A percentile compares a stretch with the other conserved stretches of the same genome.
Conservation (phyloP, 495 filamentous ascomycete species). For the Friedmanniomyces simplex region DNA sequence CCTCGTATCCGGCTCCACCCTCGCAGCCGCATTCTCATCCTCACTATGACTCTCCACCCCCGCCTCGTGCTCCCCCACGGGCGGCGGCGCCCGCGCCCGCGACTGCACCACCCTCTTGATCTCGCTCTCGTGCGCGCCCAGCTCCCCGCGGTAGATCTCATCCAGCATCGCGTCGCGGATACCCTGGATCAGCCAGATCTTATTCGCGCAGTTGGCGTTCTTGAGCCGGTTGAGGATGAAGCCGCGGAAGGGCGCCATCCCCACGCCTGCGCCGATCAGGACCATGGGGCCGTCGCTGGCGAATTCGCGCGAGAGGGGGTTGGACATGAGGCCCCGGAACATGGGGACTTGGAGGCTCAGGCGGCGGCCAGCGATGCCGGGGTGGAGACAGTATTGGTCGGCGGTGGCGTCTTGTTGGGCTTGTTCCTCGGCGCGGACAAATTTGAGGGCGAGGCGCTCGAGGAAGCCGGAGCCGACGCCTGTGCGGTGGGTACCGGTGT, state of each 20-base stretch:
- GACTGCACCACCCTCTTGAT: conserved; percentile 91
- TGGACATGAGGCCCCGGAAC: conserved; percentile 98
- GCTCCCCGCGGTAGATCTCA: conserved; percentile 91
- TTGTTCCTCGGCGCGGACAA: conserved; percentile 51
- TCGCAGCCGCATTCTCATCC: neutral
- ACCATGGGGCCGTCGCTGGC: conserved; percentile 91
- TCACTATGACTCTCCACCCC: conserved; percentile 51
- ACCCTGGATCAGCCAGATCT: conserved; percentile 98
- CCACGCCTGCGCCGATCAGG: conserved; percentile 90
- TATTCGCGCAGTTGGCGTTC: conserved; percentile 96
- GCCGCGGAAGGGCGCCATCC: conserved; percentile 91
- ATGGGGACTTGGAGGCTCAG: conserved; percentile 72
- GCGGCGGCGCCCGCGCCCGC: conserved; percentile 52
- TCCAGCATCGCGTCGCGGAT: conserved; percentile 84
- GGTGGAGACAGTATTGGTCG: neutral
- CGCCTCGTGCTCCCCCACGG: conserved; percentile 43
- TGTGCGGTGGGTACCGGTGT: conserved; percentile 35
- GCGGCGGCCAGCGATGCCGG: conserved; percentile 17
- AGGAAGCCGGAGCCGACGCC: conserved; percentile 59
- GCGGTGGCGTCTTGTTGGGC: conserved; percentile 30
- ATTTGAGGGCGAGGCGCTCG: conserved; percentile 62
- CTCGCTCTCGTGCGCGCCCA: conserved; percentile 85
- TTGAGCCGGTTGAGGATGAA: conserved; percentile 91
- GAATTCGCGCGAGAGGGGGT: conserved; percentile 84
- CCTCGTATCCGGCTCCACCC: neutral